Evolutionary conservation across 2,329 filamentous ascomycete species (phyloP), one percentile per base, ranked within the genome.

Genomic region (Penicillium sp.): DNA sequence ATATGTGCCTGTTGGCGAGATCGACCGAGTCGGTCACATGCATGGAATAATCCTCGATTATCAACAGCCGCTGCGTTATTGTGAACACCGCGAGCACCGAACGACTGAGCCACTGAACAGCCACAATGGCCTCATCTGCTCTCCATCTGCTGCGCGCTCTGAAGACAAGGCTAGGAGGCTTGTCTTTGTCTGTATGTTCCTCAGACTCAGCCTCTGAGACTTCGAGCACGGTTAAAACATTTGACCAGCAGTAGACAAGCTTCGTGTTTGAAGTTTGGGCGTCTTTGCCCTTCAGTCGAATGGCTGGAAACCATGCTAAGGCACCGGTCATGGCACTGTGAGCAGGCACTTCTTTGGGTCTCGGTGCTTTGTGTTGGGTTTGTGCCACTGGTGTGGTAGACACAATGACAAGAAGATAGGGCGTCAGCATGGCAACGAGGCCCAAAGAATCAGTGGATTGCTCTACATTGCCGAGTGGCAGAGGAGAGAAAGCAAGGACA

Each of bases 231-330:
- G 93, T 97, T 63, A 99, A 78, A n/a, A 97, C 86, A 68, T 97
- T 97, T 2, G 94, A 97, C 94, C 94, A 99, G 75, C 93, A 97
- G 77, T 99, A 99, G 0, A 91, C 93, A 19, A 99, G 83, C 74
- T 99, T 97, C 8, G 87, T 84, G 66, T 86, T 89, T 6, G 86
- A 86, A 0, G 84, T 86, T 47, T 84, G 81, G 1, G 84, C 79
- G 61, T 91, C 87, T 10, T 86, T 83, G 17, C 86, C 84, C 74
- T 97, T 97, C 43, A 99, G 80, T 70, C 90, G 94, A 45, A 99
- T 94, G 2, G 93, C 92, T 2, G 94, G 94, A 71, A 99, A 99
- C 94, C 94, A 99, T 35, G 94, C 92, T 49, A 99, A 77, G 67
- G 93, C 96, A 2, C 93, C 96, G 49, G 90, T 97, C 83, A 99